Evolutionary conservation across 129 eudicot genomes (phyloP).

Genomic region (Smallanthus sonchifolius): DNA sequence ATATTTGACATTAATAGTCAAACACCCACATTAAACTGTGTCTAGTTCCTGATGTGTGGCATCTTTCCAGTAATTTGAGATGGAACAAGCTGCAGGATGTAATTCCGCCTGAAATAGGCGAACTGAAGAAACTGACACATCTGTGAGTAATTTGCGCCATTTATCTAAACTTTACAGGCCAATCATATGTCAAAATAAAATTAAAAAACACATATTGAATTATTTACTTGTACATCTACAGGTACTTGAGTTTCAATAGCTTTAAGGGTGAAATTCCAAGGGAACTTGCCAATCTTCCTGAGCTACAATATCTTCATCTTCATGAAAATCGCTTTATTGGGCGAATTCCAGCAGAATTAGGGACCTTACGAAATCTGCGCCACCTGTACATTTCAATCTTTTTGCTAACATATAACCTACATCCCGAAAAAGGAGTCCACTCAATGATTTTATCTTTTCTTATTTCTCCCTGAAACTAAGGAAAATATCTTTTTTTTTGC

Average conservation of each 20-base stretch:
- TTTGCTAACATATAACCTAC: slow-evolving; percentile 11
- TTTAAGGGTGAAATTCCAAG: slow-evolving; percentile 92
- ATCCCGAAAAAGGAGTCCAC: neutral
- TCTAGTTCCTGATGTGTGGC: slow-evolving; percentile 10
- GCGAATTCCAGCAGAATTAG: slow-evolving; percentile 92
- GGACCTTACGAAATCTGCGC: slow-evolving; percentile 69
- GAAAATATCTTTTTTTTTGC: neutral
- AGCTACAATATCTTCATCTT: slow-evolving; percentile 77
- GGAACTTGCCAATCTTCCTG: slow-evolving; percentile 94
- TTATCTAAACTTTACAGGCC: neutral
- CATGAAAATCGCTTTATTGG: slow-evolving; percentile 94
- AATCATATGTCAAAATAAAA: neutral
- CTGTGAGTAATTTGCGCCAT: slow-evolving; percentile 52
- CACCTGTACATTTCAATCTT: slow-evolving; percentile 56
- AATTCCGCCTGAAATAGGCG: slow-evolving; percentile 98
- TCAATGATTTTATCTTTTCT: neutral
- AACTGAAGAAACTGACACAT: slow-evolving; percentile 84
- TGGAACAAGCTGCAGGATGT: slow-evolving; percentile 97
- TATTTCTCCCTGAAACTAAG: neutral
- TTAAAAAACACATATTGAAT: neutral
- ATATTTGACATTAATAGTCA: neutral
- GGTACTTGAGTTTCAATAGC: slow-evolving; percentile 91
- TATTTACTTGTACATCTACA: slow-evolving; percentile 26
- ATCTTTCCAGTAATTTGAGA: slow-evolving; percentile 64
- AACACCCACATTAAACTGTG: neutral